Conservation (phyloP, 768 basidiomycete genomes). For the Albatrellus ellisii region DNA sequence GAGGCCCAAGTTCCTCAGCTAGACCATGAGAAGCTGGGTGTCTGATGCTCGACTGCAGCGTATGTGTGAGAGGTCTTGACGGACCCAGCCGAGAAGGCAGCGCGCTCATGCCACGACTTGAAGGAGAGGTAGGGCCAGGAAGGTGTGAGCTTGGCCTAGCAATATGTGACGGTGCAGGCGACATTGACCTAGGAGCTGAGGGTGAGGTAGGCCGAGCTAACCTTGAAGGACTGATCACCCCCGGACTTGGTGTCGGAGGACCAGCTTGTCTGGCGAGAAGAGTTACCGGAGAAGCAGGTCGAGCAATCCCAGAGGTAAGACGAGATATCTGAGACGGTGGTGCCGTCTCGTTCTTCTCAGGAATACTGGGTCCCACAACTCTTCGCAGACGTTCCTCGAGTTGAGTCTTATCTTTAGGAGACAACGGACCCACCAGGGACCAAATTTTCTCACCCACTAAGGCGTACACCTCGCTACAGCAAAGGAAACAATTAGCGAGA, state of each 20-base stretch:
- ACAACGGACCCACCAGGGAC: slow-evolving; percentile 59
- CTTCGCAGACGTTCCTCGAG: slow-evolving; percentile 82
- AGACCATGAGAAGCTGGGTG: too few relatives aligned
- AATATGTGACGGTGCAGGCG: slow-evolving; percentile 23
- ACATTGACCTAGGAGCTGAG: slow-evolving; percentile 22
- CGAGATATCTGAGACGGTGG: slow-evolving; percentile 41
- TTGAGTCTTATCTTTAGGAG: slow-evolving; percentile 83
- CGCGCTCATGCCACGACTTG: slow-evolving; percentile 48
- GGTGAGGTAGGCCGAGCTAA: slow-evolving; percentile 32
- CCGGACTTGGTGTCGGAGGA: slow-evolving; percentile 36
- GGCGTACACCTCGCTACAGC: slow-evolving; percentile 60
- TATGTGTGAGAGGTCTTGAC: slow-evolving; percentile 37
- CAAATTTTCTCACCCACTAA: slow-evolving; percentile 81
- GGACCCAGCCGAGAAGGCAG: slow-evolving; percentile 65
- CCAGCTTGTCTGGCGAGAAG: slow-evolving; percentile 27
- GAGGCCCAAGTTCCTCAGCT: slow-evolving; percentile 7
- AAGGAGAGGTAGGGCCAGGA: slow-evolving; percentile 22
- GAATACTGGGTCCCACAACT: slow-evolving; percentile 52
- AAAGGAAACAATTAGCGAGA: background rate
- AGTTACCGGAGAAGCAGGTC: slow-evolving; percentile 37
- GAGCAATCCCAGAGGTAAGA: slow-evolving; percentile 29
- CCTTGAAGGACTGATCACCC: slow-evolving; percentile 25
- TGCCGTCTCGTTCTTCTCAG: slow-evolving; percentile 22
- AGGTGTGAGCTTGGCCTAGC: slow-evolving; percentile 17
- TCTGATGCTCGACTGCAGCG: slow-evolving; percentile 8